phyloP scores from a whole-genome alignment of 495 filamentous ascomycete species.

The Aspergillus egyptiacus region DNA sequence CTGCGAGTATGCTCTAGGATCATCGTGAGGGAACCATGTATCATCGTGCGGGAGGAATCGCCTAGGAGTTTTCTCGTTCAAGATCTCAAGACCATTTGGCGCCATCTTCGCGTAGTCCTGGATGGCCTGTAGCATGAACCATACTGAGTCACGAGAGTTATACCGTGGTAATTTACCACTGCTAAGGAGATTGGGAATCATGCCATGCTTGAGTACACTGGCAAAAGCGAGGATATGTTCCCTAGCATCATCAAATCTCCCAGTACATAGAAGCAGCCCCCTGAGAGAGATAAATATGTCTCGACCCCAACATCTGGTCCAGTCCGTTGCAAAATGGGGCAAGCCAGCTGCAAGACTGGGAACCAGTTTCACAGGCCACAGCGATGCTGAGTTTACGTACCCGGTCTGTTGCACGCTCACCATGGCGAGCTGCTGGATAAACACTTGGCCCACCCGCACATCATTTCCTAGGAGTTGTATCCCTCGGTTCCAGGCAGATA shows the following conservation, averaged over 20 bases:
- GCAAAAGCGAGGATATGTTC: slow-evolving; percentile 96
- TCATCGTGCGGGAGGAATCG: slow-evolving; percentile 96
- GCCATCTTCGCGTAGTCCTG: slow-evolving; percentile 87
- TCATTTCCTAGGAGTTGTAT: slow-evolving; percentile 73
- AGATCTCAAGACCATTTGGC: slow-evolving; percentile 66
- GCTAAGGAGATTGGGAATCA: slow-evolving; percentile 93
- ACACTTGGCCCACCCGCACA: slow-evolving; percentile 72
- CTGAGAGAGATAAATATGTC: slow-evolving; percentile 95
- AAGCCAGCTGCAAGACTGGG: slow-evolving; percentile 88
- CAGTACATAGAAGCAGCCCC: slow-evolving; percentile 82
- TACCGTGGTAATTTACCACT: slow-evolving; percentile 87
- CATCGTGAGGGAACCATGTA: slow-evolving; percentile 76
- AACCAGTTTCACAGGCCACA: slow-evolving; percentile 79
- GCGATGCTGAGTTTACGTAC: slow-evolving; percentile 77
- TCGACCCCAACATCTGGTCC: slow-evolving; percentile 95
- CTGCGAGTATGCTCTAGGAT: slow-evolving; percentile 78
- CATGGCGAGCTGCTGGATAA: slow-evolving; percentile 79
- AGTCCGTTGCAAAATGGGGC: slow-evolving; percentile 89
- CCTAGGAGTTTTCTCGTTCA: slow-evolving; percentile 71
- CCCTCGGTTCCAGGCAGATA: slow-evolving; percentile 69
- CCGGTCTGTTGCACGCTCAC: slow-evolving; percentile 87
- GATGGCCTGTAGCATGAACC: slow-evolving; percentile 94
- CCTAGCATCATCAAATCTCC: slow-evolving; percentile 77
- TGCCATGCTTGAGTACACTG: slow-evolving; percentile 94
- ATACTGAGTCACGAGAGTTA: slow-evolving; percentile 92